Conservation (phyloP, 192 early-diverging fungal species). For the Hyaloraphidium curvatum region DNA sequence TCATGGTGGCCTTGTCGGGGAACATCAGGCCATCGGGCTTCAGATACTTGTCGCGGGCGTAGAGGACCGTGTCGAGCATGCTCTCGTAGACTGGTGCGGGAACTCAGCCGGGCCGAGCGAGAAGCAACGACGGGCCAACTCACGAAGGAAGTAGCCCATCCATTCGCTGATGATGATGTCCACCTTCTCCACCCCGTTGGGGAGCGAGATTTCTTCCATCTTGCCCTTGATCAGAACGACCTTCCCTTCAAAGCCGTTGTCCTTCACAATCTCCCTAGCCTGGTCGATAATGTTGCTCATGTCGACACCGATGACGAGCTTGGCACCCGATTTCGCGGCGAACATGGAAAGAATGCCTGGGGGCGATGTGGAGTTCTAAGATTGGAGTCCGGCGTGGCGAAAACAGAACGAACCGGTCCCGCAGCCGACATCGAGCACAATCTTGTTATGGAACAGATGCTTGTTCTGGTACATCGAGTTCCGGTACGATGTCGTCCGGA, state of each 20-base stretch:
- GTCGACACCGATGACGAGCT: constrained; percentile 85
- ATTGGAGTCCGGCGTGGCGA: background rate
- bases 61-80: constrained; percentile 98
- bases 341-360: constrained; percentile 78
- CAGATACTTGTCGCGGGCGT: constrained; percentile 87
- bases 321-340: constrained; percentile 95
- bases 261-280: constrained; percentile 79
- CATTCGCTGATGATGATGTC: constrained; percentile 99
- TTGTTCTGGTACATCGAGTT: constrained; percentile 88
- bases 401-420: constrained; percentile 58
- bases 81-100: background rate
- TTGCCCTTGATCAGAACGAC: constrained; percentile 84
- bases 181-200: constrained; percentile 60
- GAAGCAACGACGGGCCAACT: too few species aligned
- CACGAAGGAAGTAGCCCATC: constrained; percentile 99
- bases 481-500: constrained; percentile 81
- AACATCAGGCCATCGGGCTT: constrained; percentile 78
- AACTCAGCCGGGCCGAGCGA: constrained; percentile 13
- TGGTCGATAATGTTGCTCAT: constrained; percentile 96
- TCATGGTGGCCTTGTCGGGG: constrained; percentile 70
- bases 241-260: constrained; percentile 77
- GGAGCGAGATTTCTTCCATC: constrained; percentile 90
- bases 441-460: constrained; percentile 90
- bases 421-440: constrained; percentile 97
- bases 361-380: background rate